phyloP scores from a whole-genome alignment of 768 basidiomycete species.

The Gloeophyllum trabeum region DNA sequence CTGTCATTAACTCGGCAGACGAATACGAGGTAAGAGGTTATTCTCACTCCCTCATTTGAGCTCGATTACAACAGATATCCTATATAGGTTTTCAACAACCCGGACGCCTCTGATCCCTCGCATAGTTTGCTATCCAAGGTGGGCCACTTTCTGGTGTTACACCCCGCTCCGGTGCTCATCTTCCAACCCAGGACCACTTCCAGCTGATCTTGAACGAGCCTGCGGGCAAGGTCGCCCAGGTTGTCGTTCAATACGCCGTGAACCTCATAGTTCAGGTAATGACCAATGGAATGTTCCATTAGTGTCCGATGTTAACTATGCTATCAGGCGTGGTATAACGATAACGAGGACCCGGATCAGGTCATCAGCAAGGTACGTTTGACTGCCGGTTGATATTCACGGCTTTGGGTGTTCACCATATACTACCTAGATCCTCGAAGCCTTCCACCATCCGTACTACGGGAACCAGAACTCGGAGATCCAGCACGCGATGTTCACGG shows the following conservation, averaged over 20 bases:
- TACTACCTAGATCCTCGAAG: constrained; percentile 41
- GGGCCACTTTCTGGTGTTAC: neutral
- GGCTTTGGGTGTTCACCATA: too few species aligned
- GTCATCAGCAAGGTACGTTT: constrained; percentile 33
- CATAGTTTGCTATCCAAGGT: constrained; percentile 67
- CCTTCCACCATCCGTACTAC: constrained; percentile 66
- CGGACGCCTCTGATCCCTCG: constrained; percentile 59
- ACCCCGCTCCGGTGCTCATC: constrained; percentile 1
- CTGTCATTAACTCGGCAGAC: constrained; percentile 58
- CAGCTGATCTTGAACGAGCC: constrained; percentile 63
- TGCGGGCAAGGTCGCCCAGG: constrained; percentile 59
- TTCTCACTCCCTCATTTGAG: neutral
- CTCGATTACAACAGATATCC: neutral
- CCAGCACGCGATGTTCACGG: constrained; percentile 49
- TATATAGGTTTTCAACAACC: constrained; percentile 52
- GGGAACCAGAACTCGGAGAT: constrained; percentile 38
- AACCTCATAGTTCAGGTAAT: constrained; percentile 42
- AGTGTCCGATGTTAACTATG: neutral
- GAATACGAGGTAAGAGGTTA: constrained; percentile 47
- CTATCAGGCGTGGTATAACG: constrained; percentile 36
- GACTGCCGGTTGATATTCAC: neutral
- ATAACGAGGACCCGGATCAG: constrained; percentile 28
- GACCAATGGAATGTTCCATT: neutral
- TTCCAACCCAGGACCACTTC: constrained; percentile 47
- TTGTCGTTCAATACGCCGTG: constrained; percentile 53